These are phyloP conservation scores for Neopestalotiopsis rosae DNA, from an alignment of 2,329 filamentous ascomycete genomes.

Conservation along the genomic window DNA sequence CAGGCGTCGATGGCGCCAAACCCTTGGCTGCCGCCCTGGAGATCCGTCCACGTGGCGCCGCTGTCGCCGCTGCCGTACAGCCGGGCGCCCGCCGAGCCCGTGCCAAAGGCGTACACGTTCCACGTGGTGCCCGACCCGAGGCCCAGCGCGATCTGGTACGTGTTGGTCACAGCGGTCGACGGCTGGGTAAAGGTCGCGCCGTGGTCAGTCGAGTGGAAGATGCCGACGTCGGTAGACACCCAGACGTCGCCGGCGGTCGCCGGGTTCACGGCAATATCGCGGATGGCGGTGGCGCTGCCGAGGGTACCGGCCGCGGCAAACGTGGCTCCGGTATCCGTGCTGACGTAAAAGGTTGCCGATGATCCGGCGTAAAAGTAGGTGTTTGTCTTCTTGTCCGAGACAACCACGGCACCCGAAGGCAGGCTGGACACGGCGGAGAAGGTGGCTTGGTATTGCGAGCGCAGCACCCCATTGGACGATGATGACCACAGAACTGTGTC, in stretches of 20 bases:
- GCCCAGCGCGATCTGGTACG: slow-evolving; percentile 50
- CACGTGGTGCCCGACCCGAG: slow-evolving; percentile 43
- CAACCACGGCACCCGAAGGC: slow-evolving; percentile 52
- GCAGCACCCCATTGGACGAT: slow-evolving; percentile 44
- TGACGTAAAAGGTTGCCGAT: slow-evolving; percentile 54
- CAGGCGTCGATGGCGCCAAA: slow-evolving; percentile 49
- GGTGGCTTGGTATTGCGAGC: slow-evolving; percentile 44
- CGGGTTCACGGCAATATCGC: slow-evolving; percentile 62
- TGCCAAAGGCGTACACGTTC: slow-evolving; percentile 55
- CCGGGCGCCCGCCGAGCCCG: slow-evolving; percentile 45
- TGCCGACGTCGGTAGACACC: slow-evolving; percentile 58
- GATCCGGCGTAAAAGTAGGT: slow-evolving; percentile 58
- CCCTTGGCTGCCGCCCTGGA: slow-evolving; percentile 49
- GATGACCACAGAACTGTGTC: slow-evolving; percentile 56
- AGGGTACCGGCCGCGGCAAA: slow-evolving; percentile 48
- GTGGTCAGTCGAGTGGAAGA: slow-evolving; percentile 59
- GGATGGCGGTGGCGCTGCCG: slow-evolving; percentile 50
- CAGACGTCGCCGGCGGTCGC: slow-evolving; percentile 64
- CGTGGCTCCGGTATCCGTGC: slow-evolving; percentile 50
- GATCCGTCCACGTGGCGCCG: slow-evolving; percentile 50
- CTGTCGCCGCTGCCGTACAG: slow-evolving; percentile 51
- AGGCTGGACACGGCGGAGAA: slow-evolving; percentile 53
- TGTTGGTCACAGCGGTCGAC: slow-evolving; percentile 41
- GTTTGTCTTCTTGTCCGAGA: slow-evolving; percentile 58
- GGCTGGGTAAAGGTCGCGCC: slow-evolving; percentile 52